Percentiles rank a stretch among this genome's conserved stretches.
These are phyloP conservation scores for Pulchroboletus neoregius DNA, from an alignment of 1,284 basidiomycete species.

Conservation along the genomic window DNA sequence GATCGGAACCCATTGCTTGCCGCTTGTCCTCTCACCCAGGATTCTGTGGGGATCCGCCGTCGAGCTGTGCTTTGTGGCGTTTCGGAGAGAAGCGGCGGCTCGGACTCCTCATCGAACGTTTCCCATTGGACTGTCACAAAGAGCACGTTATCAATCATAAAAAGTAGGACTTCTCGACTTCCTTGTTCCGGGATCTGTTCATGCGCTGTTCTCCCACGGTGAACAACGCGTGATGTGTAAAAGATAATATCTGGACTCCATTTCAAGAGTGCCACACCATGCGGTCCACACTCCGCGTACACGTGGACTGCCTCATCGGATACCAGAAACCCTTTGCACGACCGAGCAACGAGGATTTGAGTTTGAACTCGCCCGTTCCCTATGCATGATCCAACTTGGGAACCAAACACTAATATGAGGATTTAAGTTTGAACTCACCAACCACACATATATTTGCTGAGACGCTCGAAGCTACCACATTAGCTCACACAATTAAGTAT, in stretches of 20 bases:
- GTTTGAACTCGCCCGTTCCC: no score
- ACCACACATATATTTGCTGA: background rate
- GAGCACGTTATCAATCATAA: slow-evolving; percentile 21
- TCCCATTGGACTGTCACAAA: slow-evolving; percentile 9
- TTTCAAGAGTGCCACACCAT: slow-evolving; percentile 12
- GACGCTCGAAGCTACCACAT: background rate
- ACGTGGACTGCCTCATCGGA: slow-evolving; percentile 10
- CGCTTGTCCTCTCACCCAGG: background rate
- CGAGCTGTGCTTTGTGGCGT: slow-evolving; percentile 29
- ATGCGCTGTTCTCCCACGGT: slow-evolving; percentile 4
- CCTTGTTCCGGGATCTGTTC: slow-evolving; percentile 17
- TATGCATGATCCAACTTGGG: no score
- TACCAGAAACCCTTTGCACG: background rate
- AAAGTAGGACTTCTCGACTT: slow-evolving; percentile 19
- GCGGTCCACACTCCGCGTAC: slow-evolving; percentile 11
- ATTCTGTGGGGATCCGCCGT: slow-evolving; percentile 1
- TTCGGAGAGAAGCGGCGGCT: slow-evolving; percentile 5
- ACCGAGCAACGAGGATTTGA: background rate
- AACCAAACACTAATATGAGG: background rate
- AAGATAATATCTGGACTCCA: slow-evolving; percentile 1
- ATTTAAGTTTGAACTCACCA: slow-evolving; percentile 8
- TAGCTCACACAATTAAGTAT: background rate
- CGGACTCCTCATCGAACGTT: background rate
- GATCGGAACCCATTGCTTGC: slow-evolving; percentile 1
- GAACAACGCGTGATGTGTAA: slow-evolving; percentile 13